Conservation (phyloP, 208 protist species). For the Plasmodiophora brassicae region DNA sequence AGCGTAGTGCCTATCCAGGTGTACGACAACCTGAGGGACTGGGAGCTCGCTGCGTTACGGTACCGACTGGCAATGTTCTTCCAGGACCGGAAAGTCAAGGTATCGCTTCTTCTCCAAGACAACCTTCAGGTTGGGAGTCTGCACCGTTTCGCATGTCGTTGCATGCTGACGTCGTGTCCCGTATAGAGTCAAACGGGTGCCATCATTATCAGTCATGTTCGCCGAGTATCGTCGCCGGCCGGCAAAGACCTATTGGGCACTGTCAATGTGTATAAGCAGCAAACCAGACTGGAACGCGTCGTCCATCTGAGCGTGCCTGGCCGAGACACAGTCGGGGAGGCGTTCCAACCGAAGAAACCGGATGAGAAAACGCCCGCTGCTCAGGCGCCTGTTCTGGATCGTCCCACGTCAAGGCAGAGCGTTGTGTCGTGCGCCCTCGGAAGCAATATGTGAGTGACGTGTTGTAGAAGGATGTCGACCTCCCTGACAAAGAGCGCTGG, state of each 20-base stretch:
- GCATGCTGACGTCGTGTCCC: neutral
- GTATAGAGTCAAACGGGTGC: neutral
- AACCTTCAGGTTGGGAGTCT: slow-evolving; percentile 58
- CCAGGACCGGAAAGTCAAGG: slow-evolving; percentile 64
- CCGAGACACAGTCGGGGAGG: too few species aligned
- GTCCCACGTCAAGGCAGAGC: too few species aligned
- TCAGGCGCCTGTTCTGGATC: too few species aligned
- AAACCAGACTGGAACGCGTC: too few species aligned
- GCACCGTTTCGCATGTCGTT: neutral
- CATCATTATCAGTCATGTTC: neutral
- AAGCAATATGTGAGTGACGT: too few species aligned
- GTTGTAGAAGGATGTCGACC: too few species aligned
- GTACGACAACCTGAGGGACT: slow-evolving; percentile 25
- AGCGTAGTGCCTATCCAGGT: slow-evolving; percentile 56
- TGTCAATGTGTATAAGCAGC: neutral
- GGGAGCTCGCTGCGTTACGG: slow-evolving; percentile 51
- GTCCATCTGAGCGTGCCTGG: too few species aligned
- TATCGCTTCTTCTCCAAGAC: slow-evolving; percentile 74
- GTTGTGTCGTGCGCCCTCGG: too few species aligned
- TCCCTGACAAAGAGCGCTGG: too few species aligned
- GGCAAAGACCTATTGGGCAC: neutral
- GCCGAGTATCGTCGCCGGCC: neutral
- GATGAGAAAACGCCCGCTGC: too few species aligned
- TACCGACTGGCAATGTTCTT: slow-evolving; percentile 70
- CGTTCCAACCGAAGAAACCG: too few species aligned